Conservation (phyloP, 1,284 basidiomycete species). For the Lentinus polychrous region DNA sequence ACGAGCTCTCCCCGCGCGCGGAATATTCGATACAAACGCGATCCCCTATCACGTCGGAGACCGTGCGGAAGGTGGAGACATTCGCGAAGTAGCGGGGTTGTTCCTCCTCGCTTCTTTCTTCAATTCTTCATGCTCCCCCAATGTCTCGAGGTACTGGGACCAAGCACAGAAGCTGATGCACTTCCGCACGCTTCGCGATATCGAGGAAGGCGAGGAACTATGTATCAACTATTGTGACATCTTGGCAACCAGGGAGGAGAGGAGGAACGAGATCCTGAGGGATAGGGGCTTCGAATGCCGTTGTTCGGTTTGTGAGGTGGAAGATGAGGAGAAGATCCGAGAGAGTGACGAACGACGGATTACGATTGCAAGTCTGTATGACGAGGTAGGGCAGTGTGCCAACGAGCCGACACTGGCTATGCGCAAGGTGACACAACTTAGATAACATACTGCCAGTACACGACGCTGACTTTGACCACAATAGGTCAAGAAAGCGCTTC, state of each 20-base stretch:
- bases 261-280: constrained; percentile 31
- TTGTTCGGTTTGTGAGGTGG: constrained; percentile 35
- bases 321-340: constrained; percentile 10
- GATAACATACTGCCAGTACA: background rate
- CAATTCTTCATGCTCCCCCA: constrained; percentile 23
- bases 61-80: constrained; percentile 6
- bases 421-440: constrained; percentile 14
- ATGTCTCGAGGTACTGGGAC: constrained; percentile 22
- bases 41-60: constrained; percentile 15
- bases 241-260: constrained; percentile 29
- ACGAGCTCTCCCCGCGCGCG: constrained; percentile 14
- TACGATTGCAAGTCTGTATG: constrained; percentile 14
- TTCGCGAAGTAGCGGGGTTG: constrained; percentile 10
- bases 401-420: constrained; percentile 15
- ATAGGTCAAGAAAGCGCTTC: constrained; percentile 18
- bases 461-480: background rate
- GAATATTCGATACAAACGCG: constrained; percentile 21
- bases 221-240: constrained; percentile 51
- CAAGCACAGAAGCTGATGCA: constrained; percentile 13
- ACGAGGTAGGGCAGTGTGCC: constrained; percentile 16
- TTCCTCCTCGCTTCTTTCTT: constrained; percentile 20
- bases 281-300: constrained; percentile 52
- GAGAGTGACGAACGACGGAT: constrained; percentile 17
- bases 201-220: constrained; percentile 47
- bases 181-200: constrained; percentile 26